Conservation (phyloP, 345 rosid genomes). For the Theobroma cacao region DNA sequence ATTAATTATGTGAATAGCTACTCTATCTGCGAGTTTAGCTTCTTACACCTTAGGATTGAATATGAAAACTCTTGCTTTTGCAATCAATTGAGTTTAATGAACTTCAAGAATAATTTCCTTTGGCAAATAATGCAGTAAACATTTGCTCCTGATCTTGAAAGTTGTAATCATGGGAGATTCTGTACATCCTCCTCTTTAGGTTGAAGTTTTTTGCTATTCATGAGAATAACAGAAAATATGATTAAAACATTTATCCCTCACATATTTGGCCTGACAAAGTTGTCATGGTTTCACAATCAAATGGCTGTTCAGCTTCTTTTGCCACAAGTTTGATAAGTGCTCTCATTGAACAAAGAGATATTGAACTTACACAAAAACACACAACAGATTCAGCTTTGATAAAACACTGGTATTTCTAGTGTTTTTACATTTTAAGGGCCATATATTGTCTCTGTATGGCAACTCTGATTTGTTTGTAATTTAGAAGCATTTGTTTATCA, state of each 20-base stretch:
- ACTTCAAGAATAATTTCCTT: background rate
- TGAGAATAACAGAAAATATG: background rate
- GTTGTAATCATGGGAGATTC: background rate
- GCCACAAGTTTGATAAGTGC: too few relatives aligned
- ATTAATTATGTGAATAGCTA: background rate
- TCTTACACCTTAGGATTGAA: background rate
- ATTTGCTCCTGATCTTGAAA: background rate
- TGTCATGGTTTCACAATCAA: background rate
- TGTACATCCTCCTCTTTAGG: background rate
- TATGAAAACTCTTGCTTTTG: background rate
- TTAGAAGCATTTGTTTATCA: background rate
- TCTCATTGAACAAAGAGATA: too few relatives aligned
- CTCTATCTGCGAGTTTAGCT: background rate
- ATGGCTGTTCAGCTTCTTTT: background rate
- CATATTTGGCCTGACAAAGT: too few relatives aligned
- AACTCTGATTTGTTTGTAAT: background rate
- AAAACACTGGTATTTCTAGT: background rate
- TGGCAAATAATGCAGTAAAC: background rate
- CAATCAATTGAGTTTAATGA: background rate
- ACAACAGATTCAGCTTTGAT: too few relatives aligned
- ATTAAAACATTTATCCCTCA: background rate
- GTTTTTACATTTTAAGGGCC: background rate
- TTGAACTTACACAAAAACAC: too few relatives aligned
- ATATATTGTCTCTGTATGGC: background rate
- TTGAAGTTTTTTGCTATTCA: background rate